A percentile compares a stretch with the other conserved stretches of the same genome.
phyloP scores from a whole-genome alignment of 768 basidiomycete genomes.

The Auriscalpium vulgare region DNA sequence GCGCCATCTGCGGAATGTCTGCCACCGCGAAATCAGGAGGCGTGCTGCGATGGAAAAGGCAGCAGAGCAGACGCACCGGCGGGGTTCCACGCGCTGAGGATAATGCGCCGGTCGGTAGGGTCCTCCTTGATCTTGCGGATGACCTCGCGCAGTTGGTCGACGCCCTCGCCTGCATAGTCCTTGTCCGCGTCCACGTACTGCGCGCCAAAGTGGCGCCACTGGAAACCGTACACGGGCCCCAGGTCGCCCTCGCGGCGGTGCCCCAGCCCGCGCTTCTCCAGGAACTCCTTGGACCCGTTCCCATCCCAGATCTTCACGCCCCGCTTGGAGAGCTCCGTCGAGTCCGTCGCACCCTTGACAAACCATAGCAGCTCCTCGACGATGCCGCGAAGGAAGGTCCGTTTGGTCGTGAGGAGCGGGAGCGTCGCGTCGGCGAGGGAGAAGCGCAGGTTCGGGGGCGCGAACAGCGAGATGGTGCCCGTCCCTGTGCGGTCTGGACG shows the following conservation, averaged over 20 bases:
- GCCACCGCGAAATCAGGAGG: background rate
- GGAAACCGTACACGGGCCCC: slow-evolving; percentile 96
- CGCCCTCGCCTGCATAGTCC: slow-evolving; percentile 77
- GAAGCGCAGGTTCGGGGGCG: slow-evolving; percentile 86
- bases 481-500: slow-evolving; percentile 94
- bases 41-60: background rate
- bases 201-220: slow-evolving; percentile 94
- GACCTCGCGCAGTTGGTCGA: slow-evolving; percentile 87
- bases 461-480: slow-evolving; percentile 87
- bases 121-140: slow-evolving; percentile 88
- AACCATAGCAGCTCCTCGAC: slow-evolving; percentile 96
- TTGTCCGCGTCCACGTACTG: slow-evolving; percentile 65
- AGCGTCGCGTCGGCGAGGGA: slow-evolving; percentile 67
- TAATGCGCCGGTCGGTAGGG: slow-evolving; percentile 90
- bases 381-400: slow-evolving; percentile 87
- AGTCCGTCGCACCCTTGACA: slow-evolving; percentile 76
- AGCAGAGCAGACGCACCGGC: slow-evolving; percentile 53
- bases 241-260: slow-evolving; percentile 87
- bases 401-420: slow-evolving; percentile 91
- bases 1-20: slow-evolving; percentile 94
- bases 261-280: slow-evolving; percentile 76
- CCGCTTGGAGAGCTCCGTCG: slow-evolving; percentile 62
- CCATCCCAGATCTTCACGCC: slow-evolving; percentile 98
- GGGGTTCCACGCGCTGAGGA: slow-evolving; percentile 97
- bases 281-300: slow-evolving; percentile 82